Evolutionary conservation across 306 rosid species (phyloP).

Genomic region (Malus sieversii): DNA sequence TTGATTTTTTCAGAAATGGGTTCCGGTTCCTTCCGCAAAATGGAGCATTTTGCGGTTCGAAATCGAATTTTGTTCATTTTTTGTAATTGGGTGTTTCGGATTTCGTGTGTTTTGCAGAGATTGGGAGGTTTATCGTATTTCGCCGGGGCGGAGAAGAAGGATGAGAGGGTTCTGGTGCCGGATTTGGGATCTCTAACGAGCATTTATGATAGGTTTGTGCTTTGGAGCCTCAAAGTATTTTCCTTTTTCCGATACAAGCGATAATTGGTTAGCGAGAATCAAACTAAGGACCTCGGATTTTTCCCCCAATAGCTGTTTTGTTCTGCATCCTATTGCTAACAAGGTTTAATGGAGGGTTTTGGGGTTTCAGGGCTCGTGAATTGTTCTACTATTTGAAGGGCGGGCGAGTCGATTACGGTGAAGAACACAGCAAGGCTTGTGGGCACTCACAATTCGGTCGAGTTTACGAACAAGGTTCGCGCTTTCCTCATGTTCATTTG

Average conservation of each 20-base stretch:
- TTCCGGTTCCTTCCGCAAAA: background rate
- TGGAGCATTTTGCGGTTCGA: background rate
- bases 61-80: background rate
- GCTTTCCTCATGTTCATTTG: background rate
- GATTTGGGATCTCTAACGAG: slow-evolving; percentile 97
- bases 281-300: background rate
- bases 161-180: slow-evolving; percentile 92
- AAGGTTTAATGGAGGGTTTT: background rate
- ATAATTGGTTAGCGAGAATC: background rate
- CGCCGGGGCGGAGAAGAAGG: slow-evolving; percentile 96
- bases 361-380: slow-evolving; percentile 71
- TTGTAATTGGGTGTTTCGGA: background rate
- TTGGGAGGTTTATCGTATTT: slow-evolving; percentile 85
- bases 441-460: slow-evolving; percentile 86
- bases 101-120: slow-evolving; percentile 32
- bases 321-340: background rate
- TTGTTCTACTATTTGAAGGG: slow-evolving; percentile 95
- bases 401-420: slow-evolving; percentile 89
- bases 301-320: background rate
- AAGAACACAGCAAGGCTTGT: slow-evolving; percentile 81
- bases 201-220: slow-evolving; percentile 65
- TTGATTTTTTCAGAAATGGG: background rate
- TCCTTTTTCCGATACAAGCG: background rate
- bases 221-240: background rate
- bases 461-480: slow-evolving; percentile 65